phyloP scores from a whole-genome alignment of 257 asterid species.

The Nicotiana knightiana region DNA sequence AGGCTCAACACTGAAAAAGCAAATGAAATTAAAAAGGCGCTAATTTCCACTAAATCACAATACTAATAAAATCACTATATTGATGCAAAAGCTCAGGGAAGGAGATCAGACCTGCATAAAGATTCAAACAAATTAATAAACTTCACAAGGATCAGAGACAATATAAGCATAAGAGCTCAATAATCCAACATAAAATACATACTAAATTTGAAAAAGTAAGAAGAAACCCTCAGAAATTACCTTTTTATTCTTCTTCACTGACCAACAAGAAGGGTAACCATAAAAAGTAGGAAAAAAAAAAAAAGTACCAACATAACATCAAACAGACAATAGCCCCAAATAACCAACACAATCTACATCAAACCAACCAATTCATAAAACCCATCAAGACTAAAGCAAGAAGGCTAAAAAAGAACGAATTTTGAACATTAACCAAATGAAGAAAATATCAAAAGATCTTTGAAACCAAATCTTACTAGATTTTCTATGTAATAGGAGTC shows the following conservation, averaged over 20 bases:
- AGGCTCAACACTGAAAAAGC: neutral
- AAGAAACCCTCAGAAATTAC: neutral
- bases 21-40: neutral
- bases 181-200: neutral
- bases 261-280: neutral
- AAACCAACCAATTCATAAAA: neutral
- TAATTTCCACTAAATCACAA: neutral
- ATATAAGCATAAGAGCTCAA: neutral
- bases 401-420: neutral
- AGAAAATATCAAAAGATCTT: neutral
- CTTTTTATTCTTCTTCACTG: neutral
- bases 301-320: neutral
- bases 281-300: neutral
- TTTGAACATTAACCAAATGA: conserved; percentile 5
- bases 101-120: neutral
- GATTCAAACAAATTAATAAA: no score
- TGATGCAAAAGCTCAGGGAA: neutral
- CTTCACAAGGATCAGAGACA: no score
- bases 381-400: neutral
- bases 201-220: neutral
- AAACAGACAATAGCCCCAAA: neutral
- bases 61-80: neutral
- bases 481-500: neutral
- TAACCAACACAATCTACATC: neutral
- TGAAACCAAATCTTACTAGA: neutral